These are phyloP conservation scores for Pleurostoma richardsiae DNA, from an alignment of 2,329 filamentous ascomycete species.

Conservation along the genomic window DNA sequence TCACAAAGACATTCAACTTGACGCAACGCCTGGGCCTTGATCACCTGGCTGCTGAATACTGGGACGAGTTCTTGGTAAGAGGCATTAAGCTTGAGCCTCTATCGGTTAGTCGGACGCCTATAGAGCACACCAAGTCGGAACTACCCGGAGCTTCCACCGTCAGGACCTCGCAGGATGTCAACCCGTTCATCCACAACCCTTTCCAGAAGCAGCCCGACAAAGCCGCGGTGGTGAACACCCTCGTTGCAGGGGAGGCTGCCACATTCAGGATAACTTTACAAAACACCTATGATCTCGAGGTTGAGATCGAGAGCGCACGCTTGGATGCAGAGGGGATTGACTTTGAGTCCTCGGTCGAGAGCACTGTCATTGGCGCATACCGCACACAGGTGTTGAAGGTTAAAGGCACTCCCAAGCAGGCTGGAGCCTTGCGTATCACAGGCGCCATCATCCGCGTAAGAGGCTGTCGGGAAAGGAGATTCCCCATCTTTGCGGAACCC, in stretches of 20 bases:
- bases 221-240: constrained; percentile 56
- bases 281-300: constrained; percentile 89
- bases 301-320: constrained; percentile 79
- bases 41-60: constrained; percentile 76
- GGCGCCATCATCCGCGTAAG: constrained; percentile 77
- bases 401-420: constrained; percentile 58
- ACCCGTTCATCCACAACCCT: constrained; percentile 94
- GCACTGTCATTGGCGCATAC: constrained; percentile 71
- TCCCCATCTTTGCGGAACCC: constrained; percentile 73
- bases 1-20: constrained; percentile 77
- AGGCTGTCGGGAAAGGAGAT: constrained; percentile 76
- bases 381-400: constrained; percentile 75
- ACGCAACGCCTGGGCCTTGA: constrained; percentile 68
- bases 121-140: constrained; percentile 57
- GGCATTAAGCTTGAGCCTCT: constrained; percentile 65
- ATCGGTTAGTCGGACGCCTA: constrained; percentile 54
- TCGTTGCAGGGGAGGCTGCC: constrained; percentile 75
- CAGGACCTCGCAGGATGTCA: constrained; percentile 55
- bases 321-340: constrained; percentile 69
- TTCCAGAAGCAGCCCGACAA: constrained; percentile 68
- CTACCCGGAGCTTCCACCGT: constrained; percentile 44
- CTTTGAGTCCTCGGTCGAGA: constrained; percentile 62
- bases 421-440: constrained; percentile 67
- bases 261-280: constrained; percentile 81
- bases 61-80: constrained; percentile 92